Evolutionary conservation across 164 flowering plant species (phyloP), one percentile per base, ranked within the genome.

Genomic region (Hamamelis virginiana): DNA sequence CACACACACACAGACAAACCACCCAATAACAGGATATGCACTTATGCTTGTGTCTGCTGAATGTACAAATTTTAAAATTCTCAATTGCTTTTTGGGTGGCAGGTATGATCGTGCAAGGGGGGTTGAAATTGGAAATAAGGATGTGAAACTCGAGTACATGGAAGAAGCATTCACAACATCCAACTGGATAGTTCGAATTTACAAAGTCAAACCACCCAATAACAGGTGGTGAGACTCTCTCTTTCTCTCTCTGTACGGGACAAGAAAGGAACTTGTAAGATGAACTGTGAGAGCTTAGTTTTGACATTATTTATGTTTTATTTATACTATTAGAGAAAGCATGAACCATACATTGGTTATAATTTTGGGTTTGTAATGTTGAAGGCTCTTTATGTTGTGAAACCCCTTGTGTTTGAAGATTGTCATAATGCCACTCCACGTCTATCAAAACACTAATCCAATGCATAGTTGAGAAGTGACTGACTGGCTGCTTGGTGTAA

Each of bases 161-260:
- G 99, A 96, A 82, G 99, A 96, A 83, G 99, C 97, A 58, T 96
- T 81, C 78, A 96, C 97, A 0, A 96, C 99, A 26, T 86, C 96
- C 21, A 96, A 96, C 80, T 96, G 98, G 99, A 96, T 96, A 47
- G 95, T 96, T 60, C 86, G 99, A 64, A 93, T 96, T 74, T 96
- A 96, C 86, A 92, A 86, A 76, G 97, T 96, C 27, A 96, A 93
- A 73, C 96, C 98, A 55, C 97, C 98, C 1, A 90, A 83, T 8
- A 96, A 93, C 64, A 83, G 99, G 82, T 89, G 86, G 86, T 89
- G 82, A 86, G 70, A 23, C 28, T 60, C 65, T 53, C 63, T 38
- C 51, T 41, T n/a, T n/a, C 22, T 22, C 44, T 27, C 64, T 25
- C 45, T 64, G 22, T 62, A 69, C 68, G 67, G 69, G 52, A 70